A percentile compares a stretch with the other conserved stretches of the same genome.
Evolutionary conservation across 148 eudicot genomes (phyloP).

Genomic region (Hydrangea macrophylla): DNA sequence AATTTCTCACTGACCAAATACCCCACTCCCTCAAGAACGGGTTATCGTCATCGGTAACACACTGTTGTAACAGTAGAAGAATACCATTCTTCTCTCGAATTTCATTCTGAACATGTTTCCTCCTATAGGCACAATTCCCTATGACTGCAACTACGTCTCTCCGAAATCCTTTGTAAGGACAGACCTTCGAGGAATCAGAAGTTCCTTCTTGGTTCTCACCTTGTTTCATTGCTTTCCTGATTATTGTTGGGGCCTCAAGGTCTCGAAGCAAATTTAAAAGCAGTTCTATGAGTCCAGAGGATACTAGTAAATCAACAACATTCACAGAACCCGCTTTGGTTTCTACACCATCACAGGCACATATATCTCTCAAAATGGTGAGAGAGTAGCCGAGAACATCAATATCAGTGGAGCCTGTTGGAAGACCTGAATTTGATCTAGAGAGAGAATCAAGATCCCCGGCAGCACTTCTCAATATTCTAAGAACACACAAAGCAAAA

Average conservation of each 20-base stretch:
- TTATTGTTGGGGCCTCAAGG: constrained; percentile 72
- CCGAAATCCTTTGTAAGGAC: constrained; percentile 83
- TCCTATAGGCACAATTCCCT: constrained; percentile 60
- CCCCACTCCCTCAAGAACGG: constrained; percentile 97
- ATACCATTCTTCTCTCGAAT: constrained; percentile 61
- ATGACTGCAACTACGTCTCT: constrained; percentile 76
- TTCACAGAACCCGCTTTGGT: constrained; percentile 19
- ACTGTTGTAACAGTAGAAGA: constrained; percentile 67
- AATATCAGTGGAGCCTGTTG: constrained; percentile 45
- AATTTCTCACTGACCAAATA: constrained; percentile 60
- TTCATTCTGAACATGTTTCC: constrained; percentile 72
- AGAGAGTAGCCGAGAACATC: constrained; percentile 79
- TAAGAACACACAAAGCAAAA: constrained; percentile 45
- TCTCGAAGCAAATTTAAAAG: constrained; percentile 61
- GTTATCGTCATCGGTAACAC: constrained; percentile 82
- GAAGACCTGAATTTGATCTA: constrained; percentile 42
- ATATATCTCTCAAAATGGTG: constrained; percentile 65
- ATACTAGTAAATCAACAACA: constrained; percentile 37
- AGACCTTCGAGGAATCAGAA: constrained; percentile 31
- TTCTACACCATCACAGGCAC: constrained; percentile 38
- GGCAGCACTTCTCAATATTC: constrained; percentile 42
- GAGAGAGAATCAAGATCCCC: constrained; percentile 33
- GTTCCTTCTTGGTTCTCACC: constrained; percentile 25
- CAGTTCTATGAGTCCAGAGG: constrained; percentile 58
- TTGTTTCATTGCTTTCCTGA: constrained; percentile 54